Evolutionary conservation across 1,139 yeast species (phyloP).

Genomic region (Entelexis sorbosivorans): DNA sequence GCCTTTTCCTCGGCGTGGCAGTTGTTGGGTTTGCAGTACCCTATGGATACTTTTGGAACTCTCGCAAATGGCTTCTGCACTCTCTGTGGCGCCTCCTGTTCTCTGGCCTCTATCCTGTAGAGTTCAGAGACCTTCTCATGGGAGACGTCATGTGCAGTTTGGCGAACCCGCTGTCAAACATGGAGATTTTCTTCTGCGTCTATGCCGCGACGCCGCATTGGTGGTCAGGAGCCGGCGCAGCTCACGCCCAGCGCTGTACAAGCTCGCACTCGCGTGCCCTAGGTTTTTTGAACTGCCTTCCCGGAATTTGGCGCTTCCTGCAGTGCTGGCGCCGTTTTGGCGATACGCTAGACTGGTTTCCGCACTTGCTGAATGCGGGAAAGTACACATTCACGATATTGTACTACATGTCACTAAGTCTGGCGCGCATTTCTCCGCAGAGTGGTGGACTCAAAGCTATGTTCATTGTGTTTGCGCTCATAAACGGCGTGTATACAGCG

Average conservation of each 20-base stretch:
- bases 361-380: constrained; percentile 83
- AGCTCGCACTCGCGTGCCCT: constrained; percentile 60
- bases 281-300: constrained; percentile 77
- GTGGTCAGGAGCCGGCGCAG: constrained; percentile 39
- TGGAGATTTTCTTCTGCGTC: constrained; percentile 75
- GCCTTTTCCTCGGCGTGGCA: constrained; percentile 54
- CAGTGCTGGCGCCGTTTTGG: constrained; percentile 87
- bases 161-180: constrained; percentile 76
- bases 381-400: constrained; percentile 59
- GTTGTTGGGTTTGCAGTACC: constrained; percentile 27
- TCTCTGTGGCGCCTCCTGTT: constrained; percentile 62
- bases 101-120: constrained; percentile 88
- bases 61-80: constrained; percentile 64
- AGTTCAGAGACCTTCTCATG: constrained; percentile 81
- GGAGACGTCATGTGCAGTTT: constrained; percentile 86
- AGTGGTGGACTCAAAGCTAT: constrained; percentile 38
- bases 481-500: constrained; percentile 60
- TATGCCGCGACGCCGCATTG: constrained; percentile 44
- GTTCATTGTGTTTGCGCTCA: constrained; percentile 60
- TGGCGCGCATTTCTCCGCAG: constrained; percentile 54
- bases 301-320: constrained; percentile 79
- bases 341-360: constrained; percentile 93
- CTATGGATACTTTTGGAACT: constrained; percentile 38
- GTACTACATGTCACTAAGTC: constrained; percentile 65
- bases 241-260: constrained; percentile 44